Percentiles rank a stretch among this genome's conserved stretches.
Conservation (phyloP, 179 eudicot genomes). For the Beta lomatogona region DNA sequence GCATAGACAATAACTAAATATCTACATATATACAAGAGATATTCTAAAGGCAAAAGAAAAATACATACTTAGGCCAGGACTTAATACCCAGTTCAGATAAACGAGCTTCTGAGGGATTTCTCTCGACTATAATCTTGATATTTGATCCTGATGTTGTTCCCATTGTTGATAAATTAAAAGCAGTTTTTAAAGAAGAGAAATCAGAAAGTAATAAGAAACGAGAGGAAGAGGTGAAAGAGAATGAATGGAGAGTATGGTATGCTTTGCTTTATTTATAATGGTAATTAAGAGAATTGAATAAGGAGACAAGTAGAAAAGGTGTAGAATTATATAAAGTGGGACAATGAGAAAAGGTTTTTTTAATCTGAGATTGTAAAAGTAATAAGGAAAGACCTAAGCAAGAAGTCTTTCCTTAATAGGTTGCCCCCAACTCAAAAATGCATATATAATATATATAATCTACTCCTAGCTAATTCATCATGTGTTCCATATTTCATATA, state of each 20-base stretch:
- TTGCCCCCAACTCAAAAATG: too few species aligned
- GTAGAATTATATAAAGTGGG: not conserved
- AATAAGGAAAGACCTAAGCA: conserved; percentile 18
- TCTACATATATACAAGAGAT: not conserved
- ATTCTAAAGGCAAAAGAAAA: not conserved
- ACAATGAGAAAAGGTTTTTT: not conserved
- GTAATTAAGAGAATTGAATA: not conserved
- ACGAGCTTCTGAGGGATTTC: conserved; percentile 67
- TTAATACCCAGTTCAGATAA: conserved; percentile 77
- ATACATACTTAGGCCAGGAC: conserved; percentile 90
- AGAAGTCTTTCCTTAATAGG: conserved; percentile 5
- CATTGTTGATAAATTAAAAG: conserved; percentile 4
- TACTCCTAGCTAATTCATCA: not conserved
- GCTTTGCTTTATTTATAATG: conserved; percentile 21
- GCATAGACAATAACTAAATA: too few species aligned
- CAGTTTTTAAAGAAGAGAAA: not conserved
- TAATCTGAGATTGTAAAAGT: not conserved
- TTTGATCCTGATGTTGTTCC: conserved; percentile 39
- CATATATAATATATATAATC: not conserved
- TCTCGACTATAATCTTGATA: conserved; percentile 65
- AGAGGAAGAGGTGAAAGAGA: not conserved
- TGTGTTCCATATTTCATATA: not conserved
- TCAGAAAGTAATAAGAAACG: not conserved
- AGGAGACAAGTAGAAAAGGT: not conserved
- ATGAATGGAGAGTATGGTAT: not conserved